phyloP scores from a whole-genome alignment of 1,284 basidiomycete genomes.

The Agaricales sp. region DNA sequence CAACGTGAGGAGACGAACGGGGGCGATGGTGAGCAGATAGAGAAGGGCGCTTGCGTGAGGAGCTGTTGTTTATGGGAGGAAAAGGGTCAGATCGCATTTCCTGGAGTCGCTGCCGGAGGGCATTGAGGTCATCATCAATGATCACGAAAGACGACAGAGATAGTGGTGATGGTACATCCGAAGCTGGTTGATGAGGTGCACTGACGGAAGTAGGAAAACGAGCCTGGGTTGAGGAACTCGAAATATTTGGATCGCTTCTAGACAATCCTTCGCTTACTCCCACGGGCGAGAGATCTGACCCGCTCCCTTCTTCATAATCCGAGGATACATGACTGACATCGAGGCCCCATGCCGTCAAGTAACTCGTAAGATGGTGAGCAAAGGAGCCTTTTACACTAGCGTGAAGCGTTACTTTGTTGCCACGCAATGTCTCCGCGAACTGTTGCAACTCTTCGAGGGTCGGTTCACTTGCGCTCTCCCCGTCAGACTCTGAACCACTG shows the following conservation, averaged over 20 bases:
- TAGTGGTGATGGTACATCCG: conserved; percentile 16
- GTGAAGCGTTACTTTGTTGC: conserved; percentile 74
- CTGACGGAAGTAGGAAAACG: not conserved
- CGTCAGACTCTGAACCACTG: conserved; percentile 12
- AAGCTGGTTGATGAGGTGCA: conserved; percentile 12
- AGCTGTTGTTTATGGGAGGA: conserved; percentile 29
- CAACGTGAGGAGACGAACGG: conserved; percentile 68
- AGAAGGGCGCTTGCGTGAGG: conserved; percentile 61
- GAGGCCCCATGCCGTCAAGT: conserved; percentile 90
- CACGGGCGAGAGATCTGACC: conserved; percentile 11
- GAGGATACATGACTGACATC: conserved; percentile 78
- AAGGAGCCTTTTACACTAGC: conserved; percentile 78
- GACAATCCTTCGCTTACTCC: conserved; percentile 4
- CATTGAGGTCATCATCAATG: conserved; percentile 81
- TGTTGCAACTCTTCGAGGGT: conserved; percentile 64
- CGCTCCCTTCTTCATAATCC: conserved; percentile 35
- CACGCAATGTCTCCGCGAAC: conserved; percentile 75
- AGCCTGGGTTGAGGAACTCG: not conserved
- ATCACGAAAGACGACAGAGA: conserved; percentile 53
- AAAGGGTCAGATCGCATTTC: conserved; percentile 50
- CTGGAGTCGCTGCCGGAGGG: conserved; percentile 62
- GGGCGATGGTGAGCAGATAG: conserved; percentile 60
- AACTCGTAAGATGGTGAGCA: conserved; percentile 83
- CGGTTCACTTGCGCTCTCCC: conserved; percentile 50
- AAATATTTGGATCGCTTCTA: not conserved